A percentile compares a stretch with the other conserved stretches of the same genome.
These are phyloP conservation scores for Phalaenopsis equestris DNA, from an alignment of 106 monocot genomes.

Conservation along the genomic window DNA sequence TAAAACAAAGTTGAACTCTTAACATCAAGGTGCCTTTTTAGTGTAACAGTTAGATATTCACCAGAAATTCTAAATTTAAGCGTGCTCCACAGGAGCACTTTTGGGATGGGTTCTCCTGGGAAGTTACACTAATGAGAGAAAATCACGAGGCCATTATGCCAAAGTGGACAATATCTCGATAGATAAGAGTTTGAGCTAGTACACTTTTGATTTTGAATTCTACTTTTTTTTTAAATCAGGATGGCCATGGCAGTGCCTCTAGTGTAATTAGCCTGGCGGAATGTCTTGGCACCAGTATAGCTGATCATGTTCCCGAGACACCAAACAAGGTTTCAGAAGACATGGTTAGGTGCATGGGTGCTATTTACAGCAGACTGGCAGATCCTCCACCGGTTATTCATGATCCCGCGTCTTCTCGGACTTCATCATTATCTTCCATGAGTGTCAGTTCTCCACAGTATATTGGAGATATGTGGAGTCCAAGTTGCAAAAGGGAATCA, in stretches of 20 bases:
- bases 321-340: conserved; percentile 74
- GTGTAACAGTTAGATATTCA: too few relatives aligned
- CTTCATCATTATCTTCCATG: conserved; percentile 76
- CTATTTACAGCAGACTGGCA: conserved; percentile 66
- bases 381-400: conserved; percentile 52
- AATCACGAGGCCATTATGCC: too few relatives aligned
- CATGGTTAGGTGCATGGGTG: conserved; percentile 68
- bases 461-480: conserved; percentile 62
- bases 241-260: conserved; percentile 26
- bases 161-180: too few relatives aligned
- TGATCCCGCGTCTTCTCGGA: conserved; percentile 38
- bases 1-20: too few relatives aligned
- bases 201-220: not conserved
- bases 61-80: too few relatives aligned
- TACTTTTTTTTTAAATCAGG: conserved; percentile 21
- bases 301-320: conserved; percentile 76
- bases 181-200: too few relatives aligned
- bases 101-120: too few relatives aligned
- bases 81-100: too few relatives aligned
- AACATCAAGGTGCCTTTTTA: too few relatives aligned
- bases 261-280: conserved; percentile 78
- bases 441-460: conserved; percentile 68
- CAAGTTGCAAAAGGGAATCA: conserved; percentile 42
- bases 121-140: too few relatives aligned
- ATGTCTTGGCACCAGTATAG: conserved; percentile 64